Conservation (phyloP, 2,329 filamentous ascomycete species). For the Fusarium chaquense region DNA sequence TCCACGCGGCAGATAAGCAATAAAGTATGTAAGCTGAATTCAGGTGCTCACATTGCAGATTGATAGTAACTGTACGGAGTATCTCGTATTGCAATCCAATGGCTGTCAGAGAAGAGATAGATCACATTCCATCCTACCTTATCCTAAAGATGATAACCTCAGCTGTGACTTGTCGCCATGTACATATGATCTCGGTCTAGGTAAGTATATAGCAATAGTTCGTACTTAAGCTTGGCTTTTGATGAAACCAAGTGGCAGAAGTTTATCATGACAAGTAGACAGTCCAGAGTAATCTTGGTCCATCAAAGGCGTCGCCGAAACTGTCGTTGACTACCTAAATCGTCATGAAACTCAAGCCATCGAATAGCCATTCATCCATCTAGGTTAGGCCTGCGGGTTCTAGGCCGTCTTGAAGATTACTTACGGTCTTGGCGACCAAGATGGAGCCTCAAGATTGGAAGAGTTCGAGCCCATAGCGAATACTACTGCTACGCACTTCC, state of each 20-base stretch:
- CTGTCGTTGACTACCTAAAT: conserved; percentile 15
- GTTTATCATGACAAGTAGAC: not conserved
- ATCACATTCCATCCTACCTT: conserved; percentile 3
- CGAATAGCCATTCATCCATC: not conserved
- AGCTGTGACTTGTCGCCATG: not conserved
- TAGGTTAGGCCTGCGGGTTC: not conserved
- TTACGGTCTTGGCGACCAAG: not conserved
- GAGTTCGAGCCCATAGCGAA: not conserved
- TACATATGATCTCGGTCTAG: not conserved
- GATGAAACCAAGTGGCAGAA: not conserved
- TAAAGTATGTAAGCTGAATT: conserved; percentile 4
- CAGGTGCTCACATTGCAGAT: not conserved
- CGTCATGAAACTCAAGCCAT: conserved; percentile 2
- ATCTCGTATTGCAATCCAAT: conserved; percentile 7
- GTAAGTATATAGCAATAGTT: not conserved
- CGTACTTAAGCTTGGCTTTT: not conserved
- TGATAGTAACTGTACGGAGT: not conserved
- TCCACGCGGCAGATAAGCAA: not conserved
- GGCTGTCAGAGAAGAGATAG: conserved; percentile 1
- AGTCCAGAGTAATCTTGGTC: conserved; percentile 30
- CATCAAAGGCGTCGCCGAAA: conserved; percentile 30
- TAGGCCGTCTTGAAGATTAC: not conserved
- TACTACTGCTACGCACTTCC: not conserved
- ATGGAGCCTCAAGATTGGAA: not conserved
- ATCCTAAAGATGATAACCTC: not conserved